Percentiles rank a stretch among this genome's conserved stretches.
Evolutionary conservation across 805 yeast genomes (phyloP).

Genomic region (Kluyveromyces wickerhamii): DNA sequence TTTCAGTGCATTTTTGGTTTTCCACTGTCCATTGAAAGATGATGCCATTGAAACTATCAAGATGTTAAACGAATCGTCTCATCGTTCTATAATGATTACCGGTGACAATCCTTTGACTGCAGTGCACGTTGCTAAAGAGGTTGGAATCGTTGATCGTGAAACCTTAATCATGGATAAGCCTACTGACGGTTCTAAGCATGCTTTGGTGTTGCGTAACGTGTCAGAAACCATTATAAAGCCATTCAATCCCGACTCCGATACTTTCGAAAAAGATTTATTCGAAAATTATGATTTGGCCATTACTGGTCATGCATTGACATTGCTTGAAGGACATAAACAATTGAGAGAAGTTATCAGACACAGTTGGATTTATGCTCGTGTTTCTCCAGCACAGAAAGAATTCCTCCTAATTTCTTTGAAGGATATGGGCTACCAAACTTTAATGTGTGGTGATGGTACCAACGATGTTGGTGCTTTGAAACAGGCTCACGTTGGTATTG

Average conservation of each 20-base stretch:
- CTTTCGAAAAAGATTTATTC: conserved; percentile 40
- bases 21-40: conserved; percentile 92
- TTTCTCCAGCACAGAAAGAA: conserved; percentile 93
- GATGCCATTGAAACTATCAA: conserved; percentile 87
- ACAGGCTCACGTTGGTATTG: conserved; percentile 97
- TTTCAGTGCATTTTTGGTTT: conserved; percentile 90
- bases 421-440: conserved; percentile 81
- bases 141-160: conserved; percentile 74
- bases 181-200: conserved; percentile 41
- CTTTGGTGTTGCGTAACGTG: conserved; percentile 78
- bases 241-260: conserved; percentile 45
- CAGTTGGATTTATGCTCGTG: conserved; percentile 97
- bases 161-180: conserved; percentile 82
- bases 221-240: conserved; percentile 68
- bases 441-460: conserved; percentile 99
- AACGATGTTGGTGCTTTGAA: conserved; percentile 98
- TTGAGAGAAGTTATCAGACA: conserved; percentile 68
- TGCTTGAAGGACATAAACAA: conserved; percentile 59
- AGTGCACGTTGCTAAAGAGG: conserved; percentile 93
- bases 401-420: conserved; percentile 77
- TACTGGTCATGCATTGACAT: conserved; percentile 82
- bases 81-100: conserved; percentile 95
- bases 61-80: conserved; percentile 92
- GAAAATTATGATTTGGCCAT: conserved; percentile 76
- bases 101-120: conserved; percentile 99